Conservation (phyloP, 202 grass and related monocot species). For the Brachypodium distachyon region DNA sequence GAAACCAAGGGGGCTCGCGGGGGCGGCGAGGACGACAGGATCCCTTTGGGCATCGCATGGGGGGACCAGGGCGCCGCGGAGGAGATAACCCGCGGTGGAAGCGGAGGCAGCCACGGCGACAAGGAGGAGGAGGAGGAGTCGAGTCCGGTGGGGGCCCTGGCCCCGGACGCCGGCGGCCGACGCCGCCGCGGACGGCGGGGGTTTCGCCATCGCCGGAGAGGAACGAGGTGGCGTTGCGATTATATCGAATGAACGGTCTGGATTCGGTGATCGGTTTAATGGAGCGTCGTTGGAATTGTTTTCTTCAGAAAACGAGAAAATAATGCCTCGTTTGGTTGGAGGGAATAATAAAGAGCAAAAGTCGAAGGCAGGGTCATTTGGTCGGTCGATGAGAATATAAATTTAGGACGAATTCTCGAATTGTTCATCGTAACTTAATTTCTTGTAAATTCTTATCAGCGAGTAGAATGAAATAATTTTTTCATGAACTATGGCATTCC, state of each 20-base stretch:
- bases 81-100: constrained; percentile 44
- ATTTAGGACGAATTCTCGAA: too few relatives aligned
- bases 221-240: background rate
- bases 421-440: too few relatives aligned
- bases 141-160: constrained; percentile 20
- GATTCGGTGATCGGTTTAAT: background rate
- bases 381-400: too few relatives aligned
- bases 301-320: too few relatives aligned
- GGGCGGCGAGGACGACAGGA: background rate
- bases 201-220: constrained; percentile 35
- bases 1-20: constrained; percentile 44
- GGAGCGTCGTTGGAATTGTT: background rate
- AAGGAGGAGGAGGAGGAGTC: constrained; percentile 38
- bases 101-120: constrained; percentile 28
- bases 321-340: too few relatives aligned
- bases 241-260: constrained; percentile 4
- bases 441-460: too few relatives aligned
- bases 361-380: too few relatives aligned
- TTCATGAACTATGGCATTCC: too few relatives aligned
- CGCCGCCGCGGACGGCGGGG: constrained; percentile 8
- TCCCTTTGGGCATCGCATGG: constrained; percentile 19
- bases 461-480: too few relatives aligned
- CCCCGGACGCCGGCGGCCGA: constrained; percentile 3
- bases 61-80: constrained; percentile 32
- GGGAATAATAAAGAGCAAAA: too few relatives aligned